Base-by-base conservation (phyloP, 352 stramenopile species). In the Globisporangium orthogonon region DNA sequence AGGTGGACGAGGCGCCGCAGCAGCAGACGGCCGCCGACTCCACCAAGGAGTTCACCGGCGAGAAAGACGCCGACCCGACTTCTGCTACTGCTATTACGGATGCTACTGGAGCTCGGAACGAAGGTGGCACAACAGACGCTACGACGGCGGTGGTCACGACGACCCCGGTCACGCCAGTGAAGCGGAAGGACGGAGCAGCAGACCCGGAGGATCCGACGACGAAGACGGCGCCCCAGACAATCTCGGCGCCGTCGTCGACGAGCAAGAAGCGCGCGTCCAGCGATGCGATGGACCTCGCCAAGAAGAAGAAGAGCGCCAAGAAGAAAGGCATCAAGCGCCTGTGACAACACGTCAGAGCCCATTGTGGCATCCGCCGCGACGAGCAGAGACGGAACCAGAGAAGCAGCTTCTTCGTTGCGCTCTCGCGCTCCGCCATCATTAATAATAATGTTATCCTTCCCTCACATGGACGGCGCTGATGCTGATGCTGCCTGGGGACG, bases 251-350 rank as follows among this genome's bases (percentile, higher is more conserved):
- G 11, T 52, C 60, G 41, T 59, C 63, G 1, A 53, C 66, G 33
- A 33, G 18, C 44, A 87, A 83, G 55, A 87, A 86, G 55, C 74
- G 66, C 51, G 70, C 66, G 39, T 70, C 54, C n/a, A 76, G 45
- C 37, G 66, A 86, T 44, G 44, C 48, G 9, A 46, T 51, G 2
- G 66, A 67, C 58, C 44, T 60, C 29, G 50, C 48, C 48, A 91
- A 89, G 60, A 91, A 89, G 60, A 91, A 89, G 62, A 85, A 82
- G 39, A 69, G 64, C 45, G 67, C 56, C 50, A 78, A 88, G 65
- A 87, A 89, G 72, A 90, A 89, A 71, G 61, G 62, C 54, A 76
- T 91, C 62, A 83, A 80, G 59, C 75, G 82, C 33, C 69, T 91
- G 18, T 91, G 28, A 52, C 53, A 23, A 23, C 23, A 23, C 23